phyloP scores from a whole-genome alignment of 352 stramenopile genomes.

The Lagenidium giganteum region DNA sequence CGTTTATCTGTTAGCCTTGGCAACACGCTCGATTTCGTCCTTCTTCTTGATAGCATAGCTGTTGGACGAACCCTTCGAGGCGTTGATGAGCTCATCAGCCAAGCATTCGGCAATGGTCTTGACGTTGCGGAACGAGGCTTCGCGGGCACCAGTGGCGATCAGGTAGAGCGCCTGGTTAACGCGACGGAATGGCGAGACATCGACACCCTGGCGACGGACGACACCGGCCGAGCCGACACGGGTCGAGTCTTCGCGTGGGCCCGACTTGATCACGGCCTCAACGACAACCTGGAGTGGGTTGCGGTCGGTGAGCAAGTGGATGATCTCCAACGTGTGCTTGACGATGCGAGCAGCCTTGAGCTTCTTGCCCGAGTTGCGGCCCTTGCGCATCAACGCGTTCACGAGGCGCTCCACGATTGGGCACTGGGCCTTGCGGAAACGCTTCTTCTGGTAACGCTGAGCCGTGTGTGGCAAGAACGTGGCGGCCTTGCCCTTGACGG shows the following conservation, averaged over 20 bases:
- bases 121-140: slow-evolving; percentile 99
- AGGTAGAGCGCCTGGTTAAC: slow-evolving; percentile 99
- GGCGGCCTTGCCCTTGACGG: slow-evolving; percentile 97
- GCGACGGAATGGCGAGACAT: slow-evolving; percentile 99
- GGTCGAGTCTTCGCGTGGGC: slow-evolving; percentile 99
- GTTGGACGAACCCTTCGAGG: slow-evolving; percentile 99
- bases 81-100: slow-evolving; percentile 99
- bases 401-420: slow-evolving; percentile 98
- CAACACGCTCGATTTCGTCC: slow-evolving; percentile 99
- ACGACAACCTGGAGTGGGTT: slow-evolving; percentile 98
- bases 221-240: slow-evolving; percentile 99
- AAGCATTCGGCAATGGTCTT: slow-evolving; percentile 99
- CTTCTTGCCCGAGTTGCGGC: slow-evolving; percentile 99
- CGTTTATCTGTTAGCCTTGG: slow-evolving; percentile 99
- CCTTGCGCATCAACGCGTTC: slow-evolving; percentile 98
- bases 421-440: slow-evolving; percentile 99
- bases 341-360: slow-evolving; percentile 98
- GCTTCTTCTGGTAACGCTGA: slow-evolving; percentile 99
- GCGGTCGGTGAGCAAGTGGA: slow-evolving; percentile 99
- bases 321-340: slow-evolving; percentile 99
- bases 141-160: slow-evolving; percentile 95
- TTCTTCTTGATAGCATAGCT: slow-evolving; percentile 99
- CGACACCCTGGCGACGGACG: slow-evolving; percentile 98
- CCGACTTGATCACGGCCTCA: slow-evolving; percentile 91
- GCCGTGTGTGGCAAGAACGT: slow-evolving; percentile 99